These are phyloP conservation scores for Geotrichum carabidarum DNA, from an alignment of 1,139 yeast species.

Conservation along the genomic window DNA sequence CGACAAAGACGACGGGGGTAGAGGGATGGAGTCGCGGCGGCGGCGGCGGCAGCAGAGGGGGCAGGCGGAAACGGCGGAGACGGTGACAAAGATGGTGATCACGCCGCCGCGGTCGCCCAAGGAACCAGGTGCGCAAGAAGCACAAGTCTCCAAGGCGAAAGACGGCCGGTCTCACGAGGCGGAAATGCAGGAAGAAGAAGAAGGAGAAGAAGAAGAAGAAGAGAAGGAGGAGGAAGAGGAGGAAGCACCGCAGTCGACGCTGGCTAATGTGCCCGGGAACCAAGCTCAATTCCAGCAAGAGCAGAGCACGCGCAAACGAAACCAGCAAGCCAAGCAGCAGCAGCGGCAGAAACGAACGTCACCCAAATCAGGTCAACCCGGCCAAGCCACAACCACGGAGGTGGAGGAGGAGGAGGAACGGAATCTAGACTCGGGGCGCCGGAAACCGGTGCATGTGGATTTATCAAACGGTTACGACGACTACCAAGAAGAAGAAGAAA, in stretches of 20 bases:
- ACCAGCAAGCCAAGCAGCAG: no score
- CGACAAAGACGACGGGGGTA: neutral
- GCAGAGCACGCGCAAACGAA: neutral
- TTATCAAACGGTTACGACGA: no score
- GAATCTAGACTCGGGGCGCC: no score
- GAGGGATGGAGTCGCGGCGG: neutral
- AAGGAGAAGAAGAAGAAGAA: neutral
- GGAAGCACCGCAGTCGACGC: neutral
- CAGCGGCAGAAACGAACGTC: neutral
- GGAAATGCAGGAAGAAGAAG: neutral
- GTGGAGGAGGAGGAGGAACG: no score
- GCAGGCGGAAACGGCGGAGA: neutral
- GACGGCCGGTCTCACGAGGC: neutral
- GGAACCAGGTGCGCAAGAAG: neutral
- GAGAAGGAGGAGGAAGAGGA: neutral
- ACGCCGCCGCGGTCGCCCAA: neutral
- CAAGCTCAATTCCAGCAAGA: conserved; percentile 6
- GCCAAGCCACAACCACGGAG: no score
- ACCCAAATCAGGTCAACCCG: neutral
- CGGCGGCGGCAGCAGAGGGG: neutral
- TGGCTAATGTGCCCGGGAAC: neutral
- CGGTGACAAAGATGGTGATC: neutral
- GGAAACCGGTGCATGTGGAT: no score
- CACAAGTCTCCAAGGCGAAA: neutral
- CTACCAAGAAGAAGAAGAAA: no score